Base-by-base conservation (phyloP, 208 protist species). In the Zelonia costaricensis region DNA sequence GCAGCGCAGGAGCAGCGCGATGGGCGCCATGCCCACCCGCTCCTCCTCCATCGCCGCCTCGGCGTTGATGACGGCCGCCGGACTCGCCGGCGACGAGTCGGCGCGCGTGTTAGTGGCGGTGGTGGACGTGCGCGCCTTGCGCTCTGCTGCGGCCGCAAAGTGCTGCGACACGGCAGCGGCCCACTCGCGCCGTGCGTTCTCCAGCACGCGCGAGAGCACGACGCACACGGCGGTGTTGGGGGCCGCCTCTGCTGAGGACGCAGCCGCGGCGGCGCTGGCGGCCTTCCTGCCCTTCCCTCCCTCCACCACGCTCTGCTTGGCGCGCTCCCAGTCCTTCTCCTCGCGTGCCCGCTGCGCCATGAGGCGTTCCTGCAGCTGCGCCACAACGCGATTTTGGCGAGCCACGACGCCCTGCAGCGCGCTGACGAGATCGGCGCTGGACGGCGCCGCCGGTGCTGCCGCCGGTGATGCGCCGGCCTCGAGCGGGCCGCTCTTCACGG, bases 1-100 rank as follows among this genome's bases (percentile, higher is more conserved):
- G 35, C 68, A 72, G 30, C 77, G 62, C 45, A 84, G 87, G 31
- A 95, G 71, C 28, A 87, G 71, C 9, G 75, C 63, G 25, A 77
- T 55, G 4, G 74, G 59, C 12, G 83, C 79, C 22, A 92, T 75
- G 57, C 76, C 60, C 3, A 61, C 53, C 44, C 56, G 75, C 43
- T 44, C 46, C 58, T 60, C 62, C 20, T 64, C 54, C 55, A 58
- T 58, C 15, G 43, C 49, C 8, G 66, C 23, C 44, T 64, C 59
- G 4, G 57, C 27, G 23, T 20, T 71, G 56, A 71, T 47, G 30
- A 7, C 49, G 10, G 36, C 63, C 1, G 28, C 16, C 9, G 5
- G 13, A 2, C 48, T 48, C 4, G 7, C 36, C 39, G 20, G 18
- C n/a, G 55, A 47, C 8, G 22, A 1, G 18, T 27, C 43, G 42